These are phyloP conservation scores for Scheffersomyces illinoinensis DNA, from an alignment of 1,139 yeast genomes.

Conservation along the genomic window DNA sequence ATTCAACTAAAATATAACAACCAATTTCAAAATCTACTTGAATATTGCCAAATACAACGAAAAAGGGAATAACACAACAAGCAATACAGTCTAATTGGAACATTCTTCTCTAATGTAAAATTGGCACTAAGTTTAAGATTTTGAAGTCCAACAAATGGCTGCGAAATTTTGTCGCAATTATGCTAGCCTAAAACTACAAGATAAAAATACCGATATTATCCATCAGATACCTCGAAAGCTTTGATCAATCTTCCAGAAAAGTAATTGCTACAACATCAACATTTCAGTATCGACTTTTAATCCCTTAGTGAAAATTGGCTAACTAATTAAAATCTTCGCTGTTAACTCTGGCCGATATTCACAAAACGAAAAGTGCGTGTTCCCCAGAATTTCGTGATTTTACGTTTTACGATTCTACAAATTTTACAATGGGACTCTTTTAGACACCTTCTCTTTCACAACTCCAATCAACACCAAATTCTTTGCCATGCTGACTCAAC, in stretches of 20 bases:
- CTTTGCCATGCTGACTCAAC: neutral
- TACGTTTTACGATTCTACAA: neutral
- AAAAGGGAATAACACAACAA: neutral
- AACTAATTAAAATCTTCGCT: too few species aligned
- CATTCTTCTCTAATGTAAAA: too few species aligned
- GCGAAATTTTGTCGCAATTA: neutral
- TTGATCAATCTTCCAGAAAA: neutral
- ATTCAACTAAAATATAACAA: neutral
- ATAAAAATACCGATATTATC: neutral
- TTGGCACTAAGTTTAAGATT: too few species aligned
- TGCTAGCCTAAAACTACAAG: neutral
- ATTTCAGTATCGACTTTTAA: too few species aligned
- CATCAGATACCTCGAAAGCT: neutral
- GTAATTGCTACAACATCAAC: neutral
- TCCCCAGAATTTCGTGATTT: neutral
- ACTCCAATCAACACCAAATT: neutral
- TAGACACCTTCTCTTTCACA: slow-evolving; percentile 5
- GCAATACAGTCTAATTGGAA: too few species aligned
- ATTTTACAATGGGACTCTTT: neutral
- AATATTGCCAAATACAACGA: too few species aligned
- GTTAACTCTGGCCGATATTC: too few species aligned
- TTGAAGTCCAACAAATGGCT: neutral
- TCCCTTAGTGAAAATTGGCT: neutral
- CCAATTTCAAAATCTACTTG: neutral
- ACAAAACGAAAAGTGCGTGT: neutral